A percentile compares a stretch with the other conserved stretches of the same genome.
These are phyloP conservation scores for Lachancea sp. DNA, from an alignment of 805 yeast genomes.

Conservation along the genomic window DNA sequence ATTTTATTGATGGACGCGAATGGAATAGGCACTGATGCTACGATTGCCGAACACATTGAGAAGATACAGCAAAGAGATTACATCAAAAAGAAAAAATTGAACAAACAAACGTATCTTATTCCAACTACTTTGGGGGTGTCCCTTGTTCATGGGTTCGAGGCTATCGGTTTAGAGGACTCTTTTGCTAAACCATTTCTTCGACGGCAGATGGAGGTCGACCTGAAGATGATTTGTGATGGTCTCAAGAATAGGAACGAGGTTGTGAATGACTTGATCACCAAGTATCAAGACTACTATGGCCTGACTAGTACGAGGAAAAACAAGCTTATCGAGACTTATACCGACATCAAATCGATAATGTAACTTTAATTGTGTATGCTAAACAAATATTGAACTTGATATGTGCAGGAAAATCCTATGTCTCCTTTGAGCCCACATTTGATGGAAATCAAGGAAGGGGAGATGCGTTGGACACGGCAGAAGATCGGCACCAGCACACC, in stretches of 20 bases:
- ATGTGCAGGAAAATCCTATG: neutral
- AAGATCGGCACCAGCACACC: slow-evolving; percentile 58
- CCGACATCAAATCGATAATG: slow-evolving; percentile 18
- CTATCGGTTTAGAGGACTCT: slow-evolving; percentile 65
- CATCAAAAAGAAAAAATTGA: slow-evolving; percentile 41
- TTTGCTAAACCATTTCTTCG: slow-evolving; percentile 86
- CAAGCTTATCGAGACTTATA: slow-evolving; percentile 27
- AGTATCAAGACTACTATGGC: slow-evolving; percentile 48
- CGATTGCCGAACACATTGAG: slow-evolving; percentile 95
- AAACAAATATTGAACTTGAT: neutral
- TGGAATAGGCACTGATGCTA: slow-evolving; percentile 98
- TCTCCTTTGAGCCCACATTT: neutral
- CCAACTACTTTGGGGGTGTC: slow-evolving; percentile 86
- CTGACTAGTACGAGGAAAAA: slow-evolving; percentile 25
- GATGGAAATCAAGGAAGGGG: neutral
- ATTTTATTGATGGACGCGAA: slow-evolving; percentile 93
- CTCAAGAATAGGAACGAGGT: slow-evolving; percentile 46
- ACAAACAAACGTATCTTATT: slow-evolving; percentile 42
- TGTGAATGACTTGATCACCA: slow-evolving; percentile 43
- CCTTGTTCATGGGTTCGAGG: slow-evolving; percentile 80
- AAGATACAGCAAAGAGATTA: slow-evolving; percentile 67
- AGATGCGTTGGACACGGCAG: neutral
- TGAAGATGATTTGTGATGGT: slow-evolving; percentile 68
- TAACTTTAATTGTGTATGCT: slow-evolving; percentile 6
- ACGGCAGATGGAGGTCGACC: slow-evolving; percentile 60